Evolutionary conservation across 192 early-diverging fungal species (phyloP), one percentile per base, ranked within the genome.

Genomic region (Umbelopsis vinacea): DNA sequence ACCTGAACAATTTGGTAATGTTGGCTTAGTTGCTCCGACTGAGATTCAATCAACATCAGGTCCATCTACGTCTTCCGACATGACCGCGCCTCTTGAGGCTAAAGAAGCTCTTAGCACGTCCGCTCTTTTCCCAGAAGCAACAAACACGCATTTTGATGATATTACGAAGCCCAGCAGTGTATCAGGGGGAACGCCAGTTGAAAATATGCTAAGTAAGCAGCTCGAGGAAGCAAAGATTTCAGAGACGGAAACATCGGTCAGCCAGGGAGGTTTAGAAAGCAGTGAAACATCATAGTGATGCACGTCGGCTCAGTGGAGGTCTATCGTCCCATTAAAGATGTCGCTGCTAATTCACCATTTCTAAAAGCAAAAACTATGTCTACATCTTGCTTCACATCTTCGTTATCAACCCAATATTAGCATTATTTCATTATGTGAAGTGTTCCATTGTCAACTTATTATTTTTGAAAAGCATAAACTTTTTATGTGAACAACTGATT

Each of bases 201-300:
- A 63, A 63, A 15, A 29, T 63, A 14, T 63, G 33, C 26, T 63
- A 9, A 63, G 57, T 26, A 63, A 63, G 35, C 57, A 63, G n/a
- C 57, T 63, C 19, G 57, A 63, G 35, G 57, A 63, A 14, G 11
- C 35, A 17, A 63, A 37, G 33, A 19, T 63, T 29, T 63, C 57
- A 37, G 33, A 63, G 33, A 29, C 12, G 26, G 57, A 11, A 6
- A 37, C 15, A 12, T 10, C 26, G 33, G 3, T 26, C 1, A 7
- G 17, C 57, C 57, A 63, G 6, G 40, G 8, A 43, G 40, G 40
- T 12, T 6, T 4, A 43, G 40, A 43, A 43, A 1, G 3, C 11
- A 43, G 0, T 12, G 40, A 43, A n/a, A 43, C 40, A 43, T 43
- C 40, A 43, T 8, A 40, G 38, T 40, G 38, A 40, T 43, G 40